Base-by-base conservation (phyloP, 73 alveolate species). In the Symbiodinium pilosum region DNA sequence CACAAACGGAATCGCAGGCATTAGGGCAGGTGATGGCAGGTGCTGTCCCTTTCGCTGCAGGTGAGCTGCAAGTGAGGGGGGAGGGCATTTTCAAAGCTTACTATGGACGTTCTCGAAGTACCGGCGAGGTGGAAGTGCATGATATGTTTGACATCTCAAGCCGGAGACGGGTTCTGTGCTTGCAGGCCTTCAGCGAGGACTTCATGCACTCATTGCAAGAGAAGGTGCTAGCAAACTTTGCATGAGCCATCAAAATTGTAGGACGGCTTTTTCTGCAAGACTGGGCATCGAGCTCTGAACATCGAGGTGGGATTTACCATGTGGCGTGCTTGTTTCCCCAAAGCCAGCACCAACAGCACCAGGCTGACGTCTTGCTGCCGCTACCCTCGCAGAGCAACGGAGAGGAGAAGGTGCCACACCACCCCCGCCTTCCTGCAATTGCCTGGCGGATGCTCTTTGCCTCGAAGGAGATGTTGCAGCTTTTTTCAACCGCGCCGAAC, bases 231-330 rank as follows among this genome's bases (percentile, higher is more conserved):
- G n/a, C n/a, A n/a, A n/a, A n/a, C n/a, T n/a, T n/a, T n/a, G n/a
- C n/a, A n/a, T n/a, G n/a, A n/a, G n/a, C n/a, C n/a, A n/a, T n/a
- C n/a, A n/a, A n/a, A n/a, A n/a, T n/a, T n/a, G n/a, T 44, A 89
- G 95, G 95, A 89, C 69, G 95, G 95, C 47, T 89, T 89, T 47
- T 89, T 89, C 44, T 77, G 95, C 95, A 81, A 81, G 88, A 89
- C 95, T 1, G 81, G 87, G 21, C 95, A 89, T 32, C 95, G 95
- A 6, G 95, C 83, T 14, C 42, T 43, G 44, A 43, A 43, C 43
- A n/a, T 84, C 44, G 93, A 84, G 93, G 93, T 75, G 43, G 41
- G 30, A 12, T 64, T 30, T 16, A 9, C 2, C 73, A 24, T 54
- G 20, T 6, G 20, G 34, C 1, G 34, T 8, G 32, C 4, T 54